Conservation (phyloP, 345 rosid species). For the Eucalyptus sideroxylon region DNA sequence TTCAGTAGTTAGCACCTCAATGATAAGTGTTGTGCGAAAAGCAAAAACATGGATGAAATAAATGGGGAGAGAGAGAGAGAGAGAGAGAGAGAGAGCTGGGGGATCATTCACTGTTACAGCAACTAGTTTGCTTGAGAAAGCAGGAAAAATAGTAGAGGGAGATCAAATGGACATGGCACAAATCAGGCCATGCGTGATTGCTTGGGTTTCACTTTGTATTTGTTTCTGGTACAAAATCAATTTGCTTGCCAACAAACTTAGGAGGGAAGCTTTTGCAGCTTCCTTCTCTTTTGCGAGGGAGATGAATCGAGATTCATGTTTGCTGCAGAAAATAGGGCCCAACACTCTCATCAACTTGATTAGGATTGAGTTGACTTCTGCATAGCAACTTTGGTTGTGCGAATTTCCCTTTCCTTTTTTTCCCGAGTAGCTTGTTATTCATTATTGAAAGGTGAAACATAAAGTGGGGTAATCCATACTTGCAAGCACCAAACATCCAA, state of each 20-base stretch:
- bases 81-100: not conserved
- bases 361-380: not conserved
- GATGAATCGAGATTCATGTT: not conserved
- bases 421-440: not conserved
- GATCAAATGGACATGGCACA: conserved; percentile 14
- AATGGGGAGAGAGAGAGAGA: not conserved
- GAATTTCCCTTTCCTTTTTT: not conserved
- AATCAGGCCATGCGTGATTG: conserved; percentile 9
- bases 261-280: not conserved
- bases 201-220: conserved; percentile 7
- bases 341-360: not conserved
- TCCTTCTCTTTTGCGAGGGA: not conserved
- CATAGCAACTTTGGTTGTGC: not conserved
- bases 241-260: not conserved
- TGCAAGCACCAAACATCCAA: not conserved
- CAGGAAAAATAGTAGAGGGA: conserved; percentile 16
- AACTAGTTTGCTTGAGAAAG: conserved; percentile 30
- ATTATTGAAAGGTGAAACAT: not conserved
- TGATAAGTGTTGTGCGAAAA: not conserved
- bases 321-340: not conserved
- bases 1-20: conserved; percentile 3
- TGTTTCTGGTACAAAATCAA: not conserved
- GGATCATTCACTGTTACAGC: conserved; percentile 11
- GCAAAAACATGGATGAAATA: not conserved
- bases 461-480: not conserved